Evolutionary conservation across 139 green algal species (phyloP).

Genomic region (Micractinium sp.): DNA sequence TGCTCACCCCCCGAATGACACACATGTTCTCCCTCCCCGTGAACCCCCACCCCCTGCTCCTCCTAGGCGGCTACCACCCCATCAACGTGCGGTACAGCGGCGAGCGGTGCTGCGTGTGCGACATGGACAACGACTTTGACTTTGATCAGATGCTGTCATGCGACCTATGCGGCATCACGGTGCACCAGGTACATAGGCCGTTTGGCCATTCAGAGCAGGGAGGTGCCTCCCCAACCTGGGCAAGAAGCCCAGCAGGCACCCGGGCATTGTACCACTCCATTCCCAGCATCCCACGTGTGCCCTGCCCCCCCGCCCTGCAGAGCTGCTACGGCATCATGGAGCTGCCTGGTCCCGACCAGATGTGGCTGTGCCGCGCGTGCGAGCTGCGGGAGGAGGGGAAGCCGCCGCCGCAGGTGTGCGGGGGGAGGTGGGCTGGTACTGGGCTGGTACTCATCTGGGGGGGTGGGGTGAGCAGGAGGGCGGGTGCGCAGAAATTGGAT

Average conservation of each 20-base stretch:
- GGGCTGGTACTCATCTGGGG: neutral
- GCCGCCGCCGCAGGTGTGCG: conserved; percentile 19
- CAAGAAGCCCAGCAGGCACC: too few species aligned
- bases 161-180: conserved; percentile 84
- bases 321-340: conserved; percentile 91
- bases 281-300: neutral
- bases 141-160: conserved; percentile 90
- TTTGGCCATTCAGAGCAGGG: neutral
- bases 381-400: conserved; percentile 66
- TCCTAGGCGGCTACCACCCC: conserved; percentile 17
- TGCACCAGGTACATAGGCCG: conserved; percentile 74
- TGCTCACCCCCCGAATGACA: too few species aligned
- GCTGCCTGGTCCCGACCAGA: conserved; percentile 73
- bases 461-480: too few species aligned
- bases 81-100: conserved; percentile 56
- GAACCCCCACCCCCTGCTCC: neutral
- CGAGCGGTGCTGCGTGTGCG: conserved; percentile 82
- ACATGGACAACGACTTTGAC: conserved; percentile 92
- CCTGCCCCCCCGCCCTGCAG: conserved; percentile 2
- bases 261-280: too few species aligned
- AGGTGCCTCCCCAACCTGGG: too few species aligned
- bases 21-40: too few species aligned
- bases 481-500: neutral
- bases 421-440: neutral
- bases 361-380: conserved; percentile 90